Evolutionary conservation across 169 alveolate genomes (phyloP).

Genomic region (Plasmodium reichenowi): DNA sequence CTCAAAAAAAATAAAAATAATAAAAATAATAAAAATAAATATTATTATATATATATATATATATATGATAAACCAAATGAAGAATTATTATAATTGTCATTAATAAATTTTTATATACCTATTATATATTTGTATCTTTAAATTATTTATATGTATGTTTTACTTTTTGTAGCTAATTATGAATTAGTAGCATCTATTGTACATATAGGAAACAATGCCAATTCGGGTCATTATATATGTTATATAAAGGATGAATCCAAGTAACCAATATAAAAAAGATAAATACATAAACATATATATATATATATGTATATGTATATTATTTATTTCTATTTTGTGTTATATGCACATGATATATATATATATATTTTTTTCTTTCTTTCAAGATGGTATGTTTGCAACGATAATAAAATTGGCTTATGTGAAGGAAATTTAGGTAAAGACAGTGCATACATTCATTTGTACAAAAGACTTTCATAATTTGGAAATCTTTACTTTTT

Average conservation of each 20-base stretch:
- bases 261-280: conserved; percentile 24
- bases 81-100: too few species aligned
- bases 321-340: too few species aligned
- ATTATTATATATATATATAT: background rate
- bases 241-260: conserved; percentile 84
- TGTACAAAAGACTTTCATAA: conserved; percentile 45
- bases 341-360: background rate
- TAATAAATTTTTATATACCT: background rate
- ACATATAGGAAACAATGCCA: conserved; percentile 90
- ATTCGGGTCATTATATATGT: conserved; percentile 91
- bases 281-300: background rate
- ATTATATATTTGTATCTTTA: background rate
- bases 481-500: background rate
- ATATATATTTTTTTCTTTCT: conserved; percentile 12
- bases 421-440: conserved; percentile 37
- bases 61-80: too few species aligned
- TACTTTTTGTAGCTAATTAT: conserved; percentile 78
- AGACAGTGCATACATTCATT: conserved; percentile 57
- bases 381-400: conserved; percentile 60
- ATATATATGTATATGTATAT: background rate
- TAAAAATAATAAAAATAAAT: background rate
- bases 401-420: conserved; percentile 59
- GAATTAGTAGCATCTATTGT: conserved; percentile 88
- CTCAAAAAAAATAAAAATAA: background rate
- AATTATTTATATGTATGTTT: background rate